Evolutionary conservation across 2,329 filamentous ascomycete species (phyloP).

Genomic region (Cladosporium sp.): DNA sequence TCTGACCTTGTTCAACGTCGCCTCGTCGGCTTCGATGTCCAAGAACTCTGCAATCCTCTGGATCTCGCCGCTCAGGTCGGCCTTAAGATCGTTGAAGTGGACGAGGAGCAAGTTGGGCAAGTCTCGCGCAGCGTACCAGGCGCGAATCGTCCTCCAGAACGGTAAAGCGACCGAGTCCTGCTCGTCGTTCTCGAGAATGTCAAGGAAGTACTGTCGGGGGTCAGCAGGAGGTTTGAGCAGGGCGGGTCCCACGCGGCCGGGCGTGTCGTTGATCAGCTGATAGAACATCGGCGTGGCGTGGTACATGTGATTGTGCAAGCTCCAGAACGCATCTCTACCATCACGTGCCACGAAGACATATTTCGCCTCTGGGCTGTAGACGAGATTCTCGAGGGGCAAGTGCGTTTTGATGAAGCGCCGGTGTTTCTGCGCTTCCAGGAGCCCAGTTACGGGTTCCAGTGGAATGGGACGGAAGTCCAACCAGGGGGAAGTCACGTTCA

Average conservation of each 20-base stretch:
- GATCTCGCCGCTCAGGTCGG: slow-evolving; percentile 4
- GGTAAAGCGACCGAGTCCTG: not conserved
- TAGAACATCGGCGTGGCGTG: slow-evolving; percentile 1
- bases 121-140: not conserved
- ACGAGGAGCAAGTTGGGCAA: slow-evolving; percentile 7
- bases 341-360: slow-evolving; percentile 6
- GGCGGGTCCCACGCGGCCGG: not conserved
- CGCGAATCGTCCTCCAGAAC: not conserved
- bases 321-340: slow-evolving; percentile 1
- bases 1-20: not conserved
- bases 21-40: not conserved
- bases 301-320: slow-evolving; percentile 6
- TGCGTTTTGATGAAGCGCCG: slow-evolving; percentile 8
- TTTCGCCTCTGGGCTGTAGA: slow-evolving; percentile 3
- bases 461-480: not conserved
- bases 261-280: not conserved
- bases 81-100: slow-evolving; percentile 4
- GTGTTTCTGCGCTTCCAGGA: slow-evolving; percentile 5
- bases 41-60: slow-evolving; percentile 2
- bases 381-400: not conserved
- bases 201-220: slow-evolving; percentile 4
- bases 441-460: not conserved
- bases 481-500: not conserved
- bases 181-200: slow-evolving; percentile 1
- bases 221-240: not conserved